Conservation (phyloP, 1,284 basidiomycete species). For the Fomes fomentarius region DNA sequence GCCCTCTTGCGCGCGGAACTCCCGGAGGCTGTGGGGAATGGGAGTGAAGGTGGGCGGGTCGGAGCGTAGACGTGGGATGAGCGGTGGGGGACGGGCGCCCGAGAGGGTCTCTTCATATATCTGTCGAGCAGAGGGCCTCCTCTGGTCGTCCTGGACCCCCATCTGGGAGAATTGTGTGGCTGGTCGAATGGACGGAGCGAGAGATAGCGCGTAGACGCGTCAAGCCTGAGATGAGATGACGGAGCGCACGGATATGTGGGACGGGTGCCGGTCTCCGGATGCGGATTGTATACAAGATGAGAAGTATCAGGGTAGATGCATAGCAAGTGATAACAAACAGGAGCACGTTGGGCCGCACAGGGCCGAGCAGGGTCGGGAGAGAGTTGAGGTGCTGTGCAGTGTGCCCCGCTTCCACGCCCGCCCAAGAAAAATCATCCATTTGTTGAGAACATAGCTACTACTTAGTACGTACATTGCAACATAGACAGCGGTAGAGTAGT, state of each 20-base stretch:
- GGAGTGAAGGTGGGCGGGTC: conserved; percentile 47
- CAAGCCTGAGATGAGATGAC: background rate
- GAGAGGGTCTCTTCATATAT: conserved; percentile 54
- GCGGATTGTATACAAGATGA: background rate
- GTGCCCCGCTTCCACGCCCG: too few species aligned
- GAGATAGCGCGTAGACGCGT: conserved; percentile 8
- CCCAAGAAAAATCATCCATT: conserved; percentile 3
- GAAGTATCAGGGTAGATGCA: conserved; percentile 9
- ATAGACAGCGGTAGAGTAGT: background rate
- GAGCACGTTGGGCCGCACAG: background rate
- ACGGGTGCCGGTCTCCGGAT: conserved; percentile 1
- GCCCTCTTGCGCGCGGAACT: conserved; percentile 69
- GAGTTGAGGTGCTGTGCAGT: conserved; percentile 5
- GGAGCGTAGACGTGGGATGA: conserved; percentile 60
- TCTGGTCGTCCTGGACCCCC: conserved; percentile 17
- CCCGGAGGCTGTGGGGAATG: conserved; percentile 53
- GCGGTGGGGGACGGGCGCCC: conserved; percentile 56
- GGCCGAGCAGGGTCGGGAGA: conserved; percentile 3
- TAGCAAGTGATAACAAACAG: conserved; percentile 3
- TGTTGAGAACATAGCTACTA: background rate
- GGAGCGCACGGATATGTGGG: background rate
- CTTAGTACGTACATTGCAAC: background rate
- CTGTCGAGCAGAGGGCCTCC: conserved; percentile 41
- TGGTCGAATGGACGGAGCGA: background rate
- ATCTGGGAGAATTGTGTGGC: conserved; percentile 11